Percentiles rank a stretch among this genome's conserved stretches.
These are phyloP conservation scores for Alternaria solani DNA, from an alignment of 2,329 filamentous ascomycete genomes.

Conservation along the genomic window DNA sequence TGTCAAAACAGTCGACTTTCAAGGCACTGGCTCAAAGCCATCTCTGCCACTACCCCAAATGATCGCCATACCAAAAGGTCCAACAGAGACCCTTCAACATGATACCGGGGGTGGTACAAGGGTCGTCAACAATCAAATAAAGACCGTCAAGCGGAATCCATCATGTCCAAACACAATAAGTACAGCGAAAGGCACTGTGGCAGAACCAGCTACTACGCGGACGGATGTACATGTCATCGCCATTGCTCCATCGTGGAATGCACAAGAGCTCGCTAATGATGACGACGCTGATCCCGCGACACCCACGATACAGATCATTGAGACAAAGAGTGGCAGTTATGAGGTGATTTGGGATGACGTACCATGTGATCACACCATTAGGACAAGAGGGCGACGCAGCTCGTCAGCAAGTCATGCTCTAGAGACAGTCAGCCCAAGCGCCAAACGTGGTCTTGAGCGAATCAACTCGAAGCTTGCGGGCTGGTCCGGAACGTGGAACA, in stretches of 20 bases:
- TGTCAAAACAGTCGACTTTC: conserved; percentile 44
- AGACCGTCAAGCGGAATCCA: background rate
- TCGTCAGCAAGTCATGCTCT: conserved; percentile 34
- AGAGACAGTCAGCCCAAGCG: conserved; percentile 18
- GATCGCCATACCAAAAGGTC: conserved; percentile 6
- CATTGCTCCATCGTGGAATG: conserved; percentile 29
- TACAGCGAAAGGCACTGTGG: conserved; percentile 31
- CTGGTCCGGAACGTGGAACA: conserved; percentile 38
- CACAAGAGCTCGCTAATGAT: conserved; percentile 4
- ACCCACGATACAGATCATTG: conserved; percentile 45
- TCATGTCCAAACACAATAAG: conserved; percentile 21
- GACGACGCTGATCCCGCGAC: conserved; percentile 30
- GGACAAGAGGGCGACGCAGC: conserved; percentile 18
- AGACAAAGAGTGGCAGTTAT: conserved; percentile 39
- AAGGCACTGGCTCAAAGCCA: conserved; percentile 16
- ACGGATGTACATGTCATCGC: conserved; percentile 49
- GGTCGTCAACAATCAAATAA: background rate
- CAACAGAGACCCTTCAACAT: background rate
- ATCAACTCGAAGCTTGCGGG: conserved; percentile 44
- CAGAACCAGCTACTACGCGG: conserved; percentile 40
- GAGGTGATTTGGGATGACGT: conserved; percentile 46
- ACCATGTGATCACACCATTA: conserved; percentile 17
- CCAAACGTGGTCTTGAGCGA: conserved; percentile 34
- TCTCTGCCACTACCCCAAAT: conserved; percentile 9
- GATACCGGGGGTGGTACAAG: background rate